Evolutionary conservation across 2,329 filamentous ascomycete genomes (phyloP).

Genomic region (Ophiocordyceps camponoti-saundersi): DNA sequence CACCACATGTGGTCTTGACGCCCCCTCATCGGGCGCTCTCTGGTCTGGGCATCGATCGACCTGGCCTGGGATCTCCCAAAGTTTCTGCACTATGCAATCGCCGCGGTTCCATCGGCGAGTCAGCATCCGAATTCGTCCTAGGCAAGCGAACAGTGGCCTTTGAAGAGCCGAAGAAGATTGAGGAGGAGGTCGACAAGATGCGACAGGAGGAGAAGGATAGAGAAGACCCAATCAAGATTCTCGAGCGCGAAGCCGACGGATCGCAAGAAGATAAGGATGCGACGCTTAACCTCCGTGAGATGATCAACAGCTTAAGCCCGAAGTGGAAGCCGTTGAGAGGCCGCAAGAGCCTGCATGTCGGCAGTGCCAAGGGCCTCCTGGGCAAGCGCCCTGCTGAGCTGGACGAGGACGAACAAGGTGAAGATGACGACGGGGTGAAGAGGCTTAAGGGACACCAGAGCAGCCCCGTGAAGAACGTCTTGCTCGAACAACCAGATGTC

Average conservation of each 20-base stretch:
- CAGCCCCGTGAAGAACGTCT: slow-evolving; percentile 63
- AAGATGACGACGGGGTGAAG: slow-evolving; percentile 46
- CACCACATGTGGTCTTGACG: slow-evolving; percentile 45
- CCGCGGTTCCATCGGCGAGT: slow-evolving; percentile 53
- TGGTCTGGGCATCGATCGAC: slow-evolving; percentile 51
- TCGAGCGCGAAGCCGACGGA: slow-evolving; percentile 30
- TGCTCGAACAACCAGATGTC: slow-evolving; percentile 50
- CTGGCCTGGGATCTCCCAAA: slow-evolving; percentile 59
- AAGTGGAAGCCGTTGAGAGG: slow-evolving; percentile 51
- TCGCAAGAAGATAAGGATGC: slow-evolving; percentile 37
- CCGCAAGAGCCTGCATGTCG: slow-evolving; percentile 62
- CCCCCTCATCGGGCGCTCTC: slow-evolving; percentile 35
- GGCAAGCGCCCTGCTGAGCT: slow-evolving; percentile 60
- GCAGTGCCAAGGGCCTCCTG: slow-evolving; percentile 54
- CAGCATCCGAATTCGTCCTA: slow-evolving; percentile 45
- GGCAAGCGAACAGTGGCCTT: slow-evolving; percentile 38
- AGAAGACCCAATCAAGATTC: slow-evolving; percentile 39
- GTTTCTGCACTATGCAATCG: slow-evolving; percentile 56
- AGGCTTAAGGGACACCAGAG: slow-evolving; percentile 53
- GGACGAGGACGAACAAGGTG: slow-evolving; percentile 44
- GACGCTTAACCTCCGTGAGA: slow-evolving; percentile 53
- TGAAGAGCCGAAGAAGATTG: slow-evolving; percentile 44
- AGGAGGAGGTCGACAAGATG: slow-evolving; percentile 46
- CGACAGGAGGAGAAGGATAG: slow-evolving; percentile 39
- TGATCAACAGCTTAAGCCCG: slow-evolving; percentile 63